A percentile compares a stretch with the other conserved stretches of the same genome.
phyloP scores from a whole-genome alignment of 345 rosid species.

The Murraya koenigii region DNA sequence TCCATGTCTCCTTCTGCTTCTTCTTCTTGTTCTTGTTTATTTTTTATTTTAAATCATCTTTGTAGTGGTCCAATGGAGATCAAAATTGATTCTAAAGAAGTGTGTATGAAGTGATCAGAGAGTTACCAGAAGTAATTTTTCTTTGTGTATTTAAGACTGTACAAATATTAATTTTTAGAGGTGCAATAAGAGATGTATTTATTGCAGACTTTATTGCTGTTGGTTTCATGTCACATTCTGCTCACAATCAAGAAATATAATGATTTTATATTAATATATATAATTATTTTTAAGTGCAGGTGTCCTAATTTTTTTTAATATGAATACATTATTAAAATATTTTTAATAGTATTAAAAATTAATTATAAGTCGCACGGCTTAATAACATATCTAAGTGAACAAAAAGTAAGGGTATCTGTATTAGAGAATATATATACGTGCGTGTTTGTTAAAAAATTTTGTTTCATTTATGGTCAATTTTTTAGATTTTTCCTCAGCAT shows the following conservation, averaged over 20 bases:
- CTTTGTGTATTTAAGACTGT: conserved; percentile 8
- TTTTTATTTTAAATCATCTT: not conserved
- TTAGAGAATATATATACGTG: too few relatives aligned
- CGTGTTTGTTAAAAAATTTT: too few relatives aligned
- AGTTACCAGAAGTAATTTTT: not conserved
- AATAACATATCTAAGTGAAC: too few relatives aligned
- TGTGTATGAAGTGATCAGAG: not conserved
- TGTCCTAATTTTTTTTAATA: too few relatives aligned
- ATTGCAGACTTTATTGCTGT: conserved; percentile 47
- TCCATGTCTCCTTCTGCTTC: not conserved
- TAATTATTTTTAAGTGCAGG: too few relatives aligned
- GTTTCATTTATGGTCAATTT: too few relatives aligned
- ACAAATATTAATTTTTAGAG: not conserved
- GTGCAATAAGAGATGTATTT: conserved; percentile 26
- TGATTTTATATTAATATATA: too few relatives aligned
- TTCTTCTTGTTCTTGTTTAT: not conserved
- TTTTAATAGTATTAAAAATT: too few relatives aligned
- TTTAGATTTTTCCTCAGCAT: too few relatives aligned
- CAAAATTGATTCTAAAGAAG: not conserved
- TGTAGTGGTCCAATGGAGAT: not conserved
- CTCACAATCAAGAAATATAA: conserved; percentile 5
- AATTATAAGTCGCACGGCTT: too few relatives aligned
- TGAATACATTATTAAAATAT: too few relatives aligned
- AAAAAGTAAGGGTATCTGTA: too few relatives aligned
- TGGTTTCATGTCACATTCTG: conserved; percentile 56